phyloP scores from a whole-genome alignment of 2,329 filamentous ascomycete genomes.

The Trichophyton mentagrophytes region DNA sequence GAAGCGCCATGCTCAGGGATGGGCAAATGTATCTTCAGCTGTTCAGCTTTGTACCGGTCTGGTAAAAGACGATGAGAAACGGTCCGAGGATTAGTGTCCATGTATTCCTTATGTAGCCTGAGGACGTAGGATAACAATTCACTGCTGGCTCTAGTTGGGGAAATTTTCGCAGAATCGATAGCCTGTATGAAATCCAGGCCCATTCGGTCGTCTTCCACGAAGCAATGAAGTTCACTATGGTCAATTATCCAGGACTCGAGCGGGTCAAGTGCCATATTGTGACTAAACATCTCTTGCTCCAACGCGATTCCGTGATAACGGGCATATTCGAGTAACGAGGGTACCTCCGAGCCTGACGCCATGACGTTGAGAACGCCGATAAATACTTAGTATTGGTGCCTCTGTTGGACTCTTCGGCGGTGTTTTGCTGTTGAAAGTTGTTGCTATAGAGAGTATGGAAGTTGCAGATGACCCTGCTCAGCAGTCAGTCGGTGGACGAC shows the following conservation, averaged over 20 bases:
- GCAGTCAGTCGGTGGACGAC: too few relatives aligned
- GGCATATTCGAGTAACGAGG: not conserved
- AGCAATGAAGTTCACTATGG: not conserved
- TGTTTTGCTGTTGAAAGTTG: too few relatives aligned
- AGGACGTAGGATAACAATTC: slow-evolving; percentile 21
- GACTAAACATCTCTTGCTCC: not conserved
- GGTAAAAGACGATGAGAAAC: not conserved
- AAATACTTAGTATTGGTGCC: not conserved
- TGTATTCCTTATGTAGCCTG: slow-evolving; percentile 8
- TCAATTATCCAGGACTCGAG: not conserved
- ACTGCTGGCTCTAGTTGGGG: slow-evolving; percentile 21
- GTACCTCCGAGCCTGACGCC: not conserved
- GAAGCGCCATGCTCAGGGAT: slow-evolving; percentile 35
- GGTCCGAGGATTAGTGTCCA: not conserved
- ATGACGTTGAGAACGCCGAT: not conserved
- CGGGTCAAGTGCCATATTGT: not conserved
- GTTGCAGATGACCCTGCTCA: too few relatives aligned
- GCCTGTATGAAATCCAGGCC: not conserved
- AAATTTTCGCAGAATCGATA: slow-evolving; percentile 21
- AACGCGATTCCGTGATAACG: not conserved
- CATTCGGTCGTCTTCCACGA: not conserved
- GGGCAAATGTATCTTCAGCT: slow-evolving; percentile 29
- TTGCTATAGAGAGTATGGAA: too few relatives aligned
- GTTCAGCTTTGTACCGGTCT: slow-evolving; percentile 3
- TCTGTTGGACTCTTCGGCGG: too few relatives aligned